Evolutionary conservation across 495 filamentous ascomycete species (phyloP).

Genomic region (Podospora comata): DNA sequence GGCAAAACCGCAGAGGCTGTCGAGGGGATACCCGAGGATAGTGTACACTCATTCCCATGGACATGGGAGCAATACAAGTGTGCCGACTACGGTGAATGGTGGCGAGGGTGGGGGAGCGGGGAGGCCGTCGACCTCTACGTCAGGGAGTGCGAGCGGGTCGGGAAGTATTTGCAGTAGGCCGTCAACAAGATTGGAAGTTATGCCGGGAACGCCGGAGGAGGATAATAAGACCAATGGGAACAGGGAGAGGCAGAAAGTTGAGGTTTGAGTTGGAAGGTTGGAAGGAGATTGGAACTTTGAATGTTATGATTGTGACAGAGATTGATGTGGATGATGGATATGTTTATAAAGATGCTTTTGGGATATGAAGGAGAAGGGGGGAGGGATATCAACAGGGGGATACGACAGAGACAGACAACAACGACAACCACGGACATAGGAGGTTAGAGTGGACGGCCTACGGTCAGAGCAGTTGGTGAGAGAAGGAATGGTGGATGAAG

Average conservation of each 20-base stretch:
- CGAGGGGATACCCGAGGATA: not conserved
- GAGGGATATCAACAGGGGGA: not conserved
- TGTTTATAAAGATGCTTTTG: not conserved
- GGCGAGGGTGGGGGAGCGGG: not conserved
- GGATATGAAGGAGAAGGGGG: not conserved
- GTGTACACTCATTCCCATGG: conserved; percentile 1
- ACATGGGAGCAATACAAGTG: not conserved
- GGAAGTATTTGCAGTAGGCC: not conserved
- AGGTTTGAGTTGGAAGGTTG: not conserved
- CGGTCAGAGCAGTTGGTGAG: not conserved
- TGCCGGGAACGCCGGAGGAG: not conserved
- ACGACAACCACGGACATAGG: not conserved
- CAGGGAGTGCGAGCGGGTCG: not conserved
- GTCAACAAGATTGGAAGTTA: not conserved
- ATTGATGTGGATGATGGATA: not conserved
- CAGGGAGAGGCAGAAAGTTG: not conserved
- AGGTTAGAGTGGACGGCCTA: not conserved
- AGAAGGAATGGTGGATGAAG: not conserved
- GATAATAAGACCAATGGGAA: not conserved
- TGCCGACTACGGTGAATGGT: not conserved
- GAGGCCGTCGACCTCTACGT: not conserved
- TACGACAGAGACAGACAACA: not conserved
- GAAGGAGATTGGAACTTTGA: not conserved
- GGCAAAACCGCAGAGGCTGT: not conserved
- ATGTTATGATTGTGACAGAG: not conserved